Conservation (phyloP, 1,284 basidiomycete genomes). For the Rhodotorula mucilaginosa region DNA sequence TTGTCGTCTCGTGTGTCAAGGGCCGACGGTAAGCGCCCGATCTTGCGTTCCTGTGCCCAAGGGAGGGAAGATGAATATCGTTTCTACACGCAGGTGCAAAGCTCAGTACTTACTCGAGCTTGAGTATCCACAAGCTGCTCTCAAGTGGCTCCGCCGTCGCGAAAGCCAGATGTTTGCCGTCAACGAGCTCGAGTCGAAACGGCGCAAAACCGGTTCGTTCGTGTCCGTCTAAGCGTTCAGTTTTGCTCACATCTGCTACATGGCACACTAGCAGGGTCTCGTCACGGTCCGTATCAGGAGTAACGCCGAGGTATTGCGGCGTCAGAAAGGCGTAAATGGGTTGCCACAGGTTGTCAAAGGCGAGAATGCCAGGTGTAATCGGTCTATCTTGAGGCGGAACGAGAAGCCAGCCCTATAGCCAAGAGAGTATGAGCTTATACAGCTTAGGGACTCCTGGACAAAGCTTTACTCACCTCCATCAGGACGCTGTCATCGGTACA, state of each 20-base stretch:
- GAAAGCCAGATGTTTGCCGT: neutral
- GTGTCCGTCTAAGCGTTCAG: neutral
- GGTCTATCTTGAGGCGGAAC: neutral
- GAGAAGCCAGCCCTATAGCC: neutral
- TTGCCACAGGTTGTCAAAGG: neutral
- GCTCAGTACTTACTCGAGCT: neutral
- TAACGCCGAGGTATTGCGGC: neutral
- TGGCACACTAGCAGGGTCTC: neutral
- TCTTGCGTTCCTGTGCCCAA: neutral
- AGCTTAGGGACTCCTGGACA: too few relatives aligned
- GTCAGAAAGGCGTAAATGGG: neutral
- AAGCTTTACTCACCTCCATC: neutral
- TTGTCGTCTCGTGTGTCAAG: too few relatives aligned
- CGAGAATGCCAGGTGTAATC: neutral
- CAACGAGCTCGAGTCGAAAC: neutral
- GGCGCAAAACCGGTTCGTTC: neutral
- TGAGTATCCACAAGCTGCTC: neutral
- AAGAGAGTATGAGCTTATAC: neutral
- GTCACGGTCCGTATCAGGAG: too few relatives aligned
- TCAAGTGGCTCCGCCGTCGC: neutral
- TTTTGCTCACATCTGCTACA: neutral
- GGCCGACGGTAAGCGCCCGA: too few relatives aligned
- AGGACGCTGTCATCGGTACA: neutral
- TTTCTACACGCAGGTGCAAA: neutral
- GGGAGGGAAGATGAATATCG: neutral